Conservation (phyloP, 768 basidiomycete genomes). For the Boletus eberwhitei region DNA sequence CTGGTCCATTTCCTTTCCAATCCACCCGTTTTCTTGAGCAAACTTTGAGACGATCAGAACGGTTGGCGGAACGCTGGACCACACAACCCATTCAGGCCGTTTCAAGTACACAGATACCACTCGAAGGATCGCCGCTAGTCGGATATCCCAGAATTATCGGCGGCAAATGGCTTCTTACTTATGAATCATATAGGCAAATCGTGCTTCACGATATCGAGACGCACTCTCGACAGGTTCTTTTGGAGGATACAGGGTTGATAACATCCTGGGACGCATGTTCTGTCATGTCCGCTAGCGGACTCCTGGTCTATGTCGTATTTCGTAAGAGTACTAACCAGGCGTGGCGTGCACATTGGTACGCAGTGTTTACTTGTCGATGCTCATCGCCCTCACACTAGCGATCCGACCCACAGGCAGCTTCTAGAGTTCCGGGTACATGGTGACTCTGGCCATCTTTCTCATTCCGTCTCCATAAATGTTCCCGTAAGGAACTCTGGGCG, state of each 20-base stretch:
- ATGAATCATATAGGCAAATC: background rate
- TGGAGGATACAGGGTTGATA: background rate
- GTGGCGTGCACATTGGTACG: no score
- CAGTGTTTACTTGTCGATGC: background rate
- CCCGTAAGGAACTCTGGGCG: background rate
- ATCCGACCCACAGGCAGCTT: background rate
- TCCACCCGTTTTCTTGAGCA: slow-evolving; percentile 5
- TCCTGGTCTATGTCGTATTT: background rate
- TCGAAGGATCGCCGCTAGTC: background rate
- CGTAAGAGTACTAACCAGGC: no score
- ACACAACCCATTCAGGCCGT: slow-evolving; percentile 1
- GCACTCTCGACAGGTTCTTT: background rate
- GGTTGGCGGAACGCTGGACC: slow-evolving; percentile 4
- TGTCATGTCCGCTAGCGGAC: background rate
- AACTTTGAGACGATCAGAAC: slow-evolving; percentile 1
- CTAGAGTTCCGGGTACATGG: background rate
- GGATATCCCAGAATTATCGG: slow-evolving; percentile 3
- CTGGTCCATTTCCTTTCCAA: slow-evolving; percentile 9
- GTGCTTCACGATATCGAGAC: slow-evolving; percentile 1
- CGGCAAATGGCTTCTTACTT: slow-evolving; percentile 6
- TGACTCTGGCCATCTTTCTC: background rate
- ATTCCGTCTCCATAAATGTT: background rate
- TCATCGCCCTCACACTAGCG: background rate
- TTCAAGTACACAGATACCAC: background rate
- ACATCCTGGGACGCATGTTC: background rate